A percentile compares a stretch with the other conserved stretches of the same genome.
Evolutionary conservation across 2,329 filamentous ascomycete species (phyloP).

Genomic region (Mollisia scopiformis): DNA sequence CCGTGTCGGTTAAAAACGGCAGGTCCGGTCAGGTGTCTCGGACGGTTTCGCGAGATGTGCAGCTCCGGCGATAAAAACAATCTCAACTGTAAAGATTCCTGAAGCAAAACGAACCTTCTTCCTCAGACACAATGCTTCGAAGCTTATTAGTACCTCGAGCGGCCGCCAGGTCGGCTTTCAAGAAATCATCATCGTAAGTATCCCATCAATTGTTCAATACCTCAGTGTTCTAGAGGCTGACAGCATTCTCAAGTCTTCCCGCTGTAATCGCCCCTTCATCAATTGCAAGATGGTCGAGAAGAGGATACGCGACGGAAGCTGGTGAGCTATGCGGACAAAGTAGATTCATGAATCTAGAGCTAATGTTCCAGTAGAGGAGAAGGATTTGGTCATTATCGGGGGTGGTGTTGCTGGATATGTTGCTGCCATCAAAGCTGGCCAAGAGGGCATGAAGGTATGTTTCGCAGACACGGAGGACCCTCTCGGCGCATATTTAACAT

Average conservation of each 20-base stretch:
- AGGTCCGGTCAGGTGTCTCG: neutral
- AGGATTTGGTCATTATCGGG: constrained; percentile 96
- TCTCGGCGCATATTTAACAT: constrained; percentile 16
- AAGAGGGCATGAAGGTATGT: constrained; percentile 90
- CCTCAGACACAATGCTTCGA: constrained; percentile 56
- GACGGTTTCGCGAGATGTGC: neutral
- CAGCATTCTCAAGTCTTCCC: constrained; percentile 47
- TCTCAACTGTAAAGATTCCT: constrained; percentile 13
- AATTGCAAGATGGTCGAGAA: constrained; percentile 58
- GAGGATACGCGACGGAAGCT: constrained; percentile 57
- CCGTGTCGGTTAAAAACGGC: too few relatives aligned
- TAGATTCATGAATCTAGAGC: constrained; percentile 52
- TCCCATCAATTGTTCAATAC: constrained; percentile 19
- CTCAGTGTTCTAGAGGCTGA: constrained; percentile 19
- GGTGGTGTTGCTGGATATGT: constrained; percentile 98
- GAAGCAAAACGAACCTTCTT: constrained; percentile 22
- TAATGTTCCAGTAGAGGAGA: constrained; percentile 75
- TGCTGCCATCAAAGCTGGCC: constrained; percentile 97
- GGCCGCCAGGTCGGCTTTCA: constrained; percentile 59
- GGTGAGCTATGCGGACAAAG: constrained; percentile 40
- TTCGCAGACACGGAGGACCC: constrained; percentile 3
- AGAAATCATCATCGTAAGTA: constrained; percentile 53
- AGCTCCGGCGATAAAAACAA: constrained; percentile 8
- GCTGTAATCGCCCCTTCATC: constrained; percentile 48
- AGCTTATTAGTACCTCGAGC: constrained; percentile 63